These are phyloP conservation scores for Phoma sp. DNA, from an alignment of 2,329 filamentous ascomycete species.

Conservation along the genomic window DNA sequence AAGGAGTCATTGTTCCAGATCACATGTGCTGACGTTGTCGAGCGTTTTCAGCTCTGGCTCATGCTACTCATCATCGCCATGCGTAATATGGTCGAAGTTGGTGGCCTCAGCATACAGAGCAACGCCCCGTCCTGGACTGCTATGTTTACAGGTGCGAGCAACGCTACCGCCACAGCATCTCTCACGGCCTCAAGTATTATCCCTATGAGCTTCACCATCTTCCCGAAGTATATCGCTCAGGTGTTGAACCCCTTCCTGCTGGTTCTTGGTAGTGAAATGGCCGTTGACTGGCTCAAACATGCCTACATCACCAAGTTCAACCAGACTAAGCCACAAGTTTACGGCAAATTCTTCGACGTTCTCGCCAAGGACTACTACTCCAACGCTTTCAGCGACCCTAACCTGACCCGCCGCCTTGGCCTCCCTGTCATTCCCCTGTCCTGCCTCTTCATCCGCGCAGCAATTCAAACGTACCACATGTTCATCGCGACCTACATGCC, in stretches of 20 bases:
- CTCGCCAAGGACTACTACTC: slow-evolving; percentile 98
- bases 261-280: slow-evolving; percentile 93
- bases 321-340: slow-evolving; percentile 90
- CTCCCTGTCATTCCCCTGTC: slow-evolving; percentile 90
- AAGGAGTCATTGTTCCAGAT: slow-evolving; percentile 98
- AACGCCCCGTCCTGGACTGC: slow-evolving; percentile 38
- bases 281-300: slow-evolving; percentile 97
- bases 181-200: slow-evolving; percentile 74
- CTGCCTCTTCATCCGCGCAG: slow-evolving; percentile 93
- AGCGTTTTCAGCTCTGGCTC: slow-evolving; percentile 96
- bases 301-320: slow-evolving; percentile 99
- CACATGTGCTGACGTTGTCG: slow-evolving; percentile 94
- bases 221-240: slow-evolving; percentile 87
- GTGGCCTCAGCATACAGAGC: slow-evolving; percentile 69
- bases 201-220: slow-evolving; percentile 86
- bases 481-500: slow-evolving; percentile 88
- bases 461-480: slow-evolving; percentile 97
- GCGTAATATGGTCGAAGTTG: slow-evolving; percentile 94
- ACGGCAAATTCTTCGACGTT: slow-evolving; percentile 88
- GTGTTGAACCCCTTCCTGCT: slow-evolving; percentile 92
- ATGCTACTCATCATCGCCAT: slow-evolving; percentile 97
- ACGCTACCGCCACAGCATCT: slow-evolving; percentile 55
- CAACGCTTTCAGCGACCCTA: slow-evolving; percentile 90
- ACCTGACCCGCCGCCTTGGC: slow-evolving; percentile 85
- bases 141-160: slow-evolving; percentile 44